These are phyloP conservation scores for Wallacemonas sp. DNA, from an alignment of 208 protist genomes.

Conservation along the genomic window DNA sequence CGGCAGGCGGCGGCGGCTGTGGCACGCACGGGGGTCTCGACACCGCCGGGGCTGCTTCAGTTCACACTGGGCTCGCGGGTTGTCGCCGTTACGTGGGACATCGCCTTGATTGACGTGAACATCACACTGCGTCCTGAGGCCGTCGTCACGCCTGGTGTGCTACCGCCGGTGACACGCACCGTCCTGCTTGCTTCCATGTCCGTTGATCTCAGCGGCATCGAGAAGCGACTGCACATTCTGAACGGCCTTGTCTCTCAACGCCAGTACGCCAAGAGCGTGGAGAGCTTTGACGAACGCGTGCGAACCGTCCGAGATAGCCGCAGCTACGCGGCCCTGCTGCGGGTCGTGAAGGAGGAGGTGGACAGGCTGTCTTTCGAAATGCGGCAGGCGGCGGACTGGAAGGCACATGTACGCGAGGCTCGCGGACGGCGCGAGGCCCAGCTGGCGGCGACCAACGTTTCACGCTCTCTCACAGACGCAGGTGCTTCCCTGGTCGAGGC, in stretches of 20 bases:
- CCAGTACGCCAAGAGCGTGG: not conserved
- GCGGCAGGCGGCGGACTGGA: not conserved
- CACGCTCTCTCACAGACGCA: no score
- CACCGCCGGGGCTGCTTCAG: not conserved
- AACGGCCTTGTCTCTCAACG: not conserved
- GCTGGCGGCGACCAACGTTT: no score
- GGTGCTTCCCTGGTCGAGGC: no score
- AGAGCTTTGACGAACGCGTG: not conserved
- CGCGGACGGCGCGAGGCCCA: no score
- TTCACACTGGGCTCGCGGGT: not conserved
- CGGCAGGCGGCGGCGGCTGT: not conserved
- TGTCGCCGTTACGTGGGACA: not conserved
- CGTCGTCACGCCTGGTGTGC: not conserved
- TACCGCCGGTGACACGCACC: not conserved
- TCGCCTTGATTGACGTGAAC: not conserved
- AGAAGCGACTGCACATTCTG: not conserved
- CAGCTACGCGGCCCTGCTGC: not conserved
- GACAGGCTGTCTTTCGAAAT: not conserved
- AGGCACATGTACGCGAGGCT: no score
- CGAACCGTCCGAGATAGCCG: not conserved
- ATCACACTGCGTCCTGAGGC: not conserved
- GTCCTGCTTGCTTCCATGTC: not conserved
- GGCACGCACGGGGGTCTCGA: not conserved
- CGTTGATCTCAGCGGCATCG: not conserved
- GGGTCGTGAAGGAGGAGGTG: not conserved